Evolutionary conservation across 495 filamentous ascomycete species (phyloP), one percentile per base, ranked within the genome.

Genomic region (Hypomontagnella monticulosa): DNA sequence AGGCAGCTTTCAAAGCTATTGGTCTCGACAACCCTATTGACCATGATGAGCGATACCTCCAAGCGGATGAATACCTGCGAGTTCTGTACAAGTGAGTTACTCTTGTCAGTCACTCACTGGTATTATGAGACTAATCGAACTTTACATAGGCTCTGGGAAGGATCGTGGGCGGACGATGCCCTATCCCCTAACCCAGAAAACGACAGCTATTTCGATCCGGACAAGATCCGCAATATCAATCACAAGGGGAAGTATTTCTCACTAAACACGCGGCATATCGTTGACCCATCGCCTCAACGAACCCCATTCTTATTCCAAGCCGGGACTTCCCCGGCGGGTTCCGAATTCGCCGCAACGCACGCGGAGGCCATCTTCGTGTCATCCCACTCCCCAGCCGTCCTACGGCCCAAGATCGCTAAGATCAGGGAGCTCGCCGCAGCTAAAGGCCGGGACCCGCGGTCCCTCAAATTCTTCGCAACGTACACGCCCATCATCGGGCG

Each of bases 271-370:
- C 75, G 72, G 2, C 84, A 87, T 64, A 85, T 87, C 46, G 78
- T 83, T 48, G 80, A 88, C 57, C 87, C 87, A 0, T 86, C 83
- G 3, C 85, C 85, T 8, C 87, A 89, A 62, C 77, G 87, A 30
- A 88, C 85, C 0, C 87, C 86, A 1, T 83, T 89, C 55, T 77
- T 89, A 8, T 86, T 89, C 75, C 87, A 89, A 70, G 87, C 86
- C 2, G 87, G 88, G 11, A 85, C 83, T 6, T 88, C 85, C 0
- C 53, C 77, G 0, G 85, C 86, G 0, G 86, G 87, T 2, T 81
- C 80, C 1, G 76, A 71, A 0, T 90, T 90, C 61, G 86, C 84
- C 0, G 81, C 85, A 0, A 82, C 76, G 9, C 87, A 89, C 61
- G 87, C 86, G 1, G 87, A 90, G 67, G 86, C 80, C 1, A 86